Evolutionary conservation across 148 eudicot genomes (phyloP).

Genomic region (Amaranthus cruentus): DNA sequence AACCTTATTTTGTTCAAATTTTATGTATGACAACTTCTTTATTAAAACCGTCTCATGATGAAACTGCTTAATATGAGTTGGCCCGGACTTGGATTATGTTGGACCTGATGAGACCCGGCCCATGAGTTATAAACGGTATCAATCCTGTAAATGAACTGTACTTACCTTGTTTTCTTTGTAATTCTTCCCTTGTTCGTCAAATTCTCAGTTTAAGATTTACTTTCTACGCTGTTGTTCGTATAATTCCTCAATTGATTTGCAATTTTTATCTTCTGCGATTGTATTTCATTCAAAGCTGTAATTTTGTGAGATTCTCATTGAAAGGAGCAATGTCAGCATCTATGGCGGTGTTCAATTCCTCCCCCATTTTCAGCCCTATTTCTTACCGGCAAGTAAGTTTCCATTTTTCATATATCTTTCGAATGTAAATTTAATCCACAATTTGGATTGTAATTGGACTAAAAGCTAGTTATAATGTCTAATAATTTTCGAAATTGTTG

Average conservation of each 20-base stretch:
- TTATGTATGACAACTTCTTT: too few species aligned
- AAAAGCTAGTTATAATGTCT: background rate
- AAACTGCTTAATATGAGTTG: too few species aligned
- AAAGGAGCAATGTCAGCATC: slow-evolving; percentile 6
- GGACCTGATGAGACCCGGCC: too few species aligned
- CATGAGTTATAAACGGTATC: too few species aligned
- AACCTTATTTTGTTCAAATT: too few species aligned
- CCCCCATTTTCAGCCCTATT: background rate
- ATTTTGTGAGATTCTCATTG: background rate
- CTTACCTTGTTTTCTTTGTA: too few species aligned
- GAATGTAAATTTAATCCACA: background rate
- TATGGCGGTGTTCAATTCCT: slow-evolving; percentile 13
- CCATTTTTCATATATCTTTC: background rate
- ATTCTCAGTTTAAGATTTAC: too few species aligned
- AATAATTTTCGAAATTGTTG: background rate
- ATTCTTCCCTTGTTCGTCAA: too few species aligned
- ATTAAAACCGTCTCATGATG: too few species aligned
- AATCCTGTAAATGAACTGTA: too few species aligned
- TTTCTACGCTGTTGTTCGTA: too few species aligned
- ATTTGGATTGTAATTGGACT: background rate
- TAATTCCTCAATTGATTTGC: background rate
- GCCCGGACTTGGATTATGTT: too few species aligned
- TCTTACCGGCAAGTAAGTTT: slow-evolving; percentile 10
- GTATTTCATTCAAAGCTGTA: background rate
- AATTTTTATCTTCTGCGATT: background rate